Evolutionary conservation across 2,329 filamentous ascomycete species (phyloP), one percentile per base, ranked within the genome.

Genomic region (Fusarium piperis): DNA sequence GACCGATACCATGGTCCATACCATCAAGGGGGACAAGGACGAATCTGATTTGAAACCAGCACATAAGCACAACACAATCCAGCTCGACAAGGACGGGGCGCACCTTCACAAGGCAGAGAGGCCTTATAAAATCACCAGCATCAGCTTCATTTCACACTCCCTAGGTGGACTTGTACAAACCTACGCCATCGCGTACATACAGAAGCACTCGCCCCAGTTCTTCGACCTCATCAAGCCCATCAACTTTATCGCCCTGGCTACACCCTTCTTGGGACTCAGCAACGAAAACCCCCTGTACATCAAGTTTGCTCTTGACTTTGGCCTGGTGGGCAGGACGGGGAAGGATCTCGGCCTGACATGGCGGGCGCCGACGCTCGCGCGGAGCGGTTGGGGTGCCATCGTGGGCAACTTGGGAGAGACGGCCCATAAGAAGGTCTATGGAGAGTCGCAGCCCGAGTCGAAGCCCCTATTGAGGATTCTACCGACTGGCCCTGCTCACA

Each of bases 211-310:
- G 0, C 95, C 95, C 1, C 85, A 91, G 11, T 98, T 98, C 79
- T 98, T 98, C 76, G 88, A 95, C 56, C 84, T 90, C 6, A 97
- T 98, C 75, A 89, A 90, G 71, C 95, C 95, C 0, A 85, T 97
- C 79, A 98, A 98, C 79, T 98, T 98, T 78, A 92, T 98, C 72
- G 88, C 93, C 30, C 84, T 98, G 73, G 95, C 95, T 16, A 92
- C 95, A 1, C 95, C 95, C 0, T 94, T 98, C 73, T 84, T 98
- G 1, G 95, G 95, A 0, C 84, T 98, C 38, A 98, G 95, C 81
- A 98, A 99, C 79, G 96, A 99, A 79, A 99, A 99, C 75, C 96
- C 96, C 0, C 87, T 98, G 63, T 99, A 99, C 79, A 93, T 99
- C 81, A 97, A 95, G 77, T 98, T 99, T 80, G 96, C 96, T 0